Evolutionary conservation across 257 asterid genomes (phyloP).

Genomic region (Solanum sparsipilum): DNA sequence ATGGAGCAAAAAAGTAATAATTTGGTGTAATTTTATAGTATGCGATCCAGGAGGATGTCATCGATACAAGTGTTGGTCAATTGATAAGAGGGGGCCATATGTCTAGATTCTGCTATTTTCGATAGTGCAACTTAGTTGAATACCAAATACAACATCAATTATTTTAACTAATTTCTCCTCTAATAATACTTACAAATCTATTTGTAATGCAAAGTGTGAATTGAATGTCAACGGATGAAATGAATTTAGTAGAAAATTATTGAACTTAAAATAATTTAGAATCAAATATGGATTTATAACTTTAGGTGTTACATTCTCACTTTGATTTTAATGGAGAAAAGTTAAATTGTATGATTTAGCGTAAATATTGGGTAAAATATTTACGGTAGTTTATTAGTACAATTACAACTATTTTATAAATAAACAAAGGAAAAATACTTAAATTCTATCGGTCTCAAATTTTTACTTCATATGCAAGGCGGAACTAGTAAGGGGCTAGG

Average conservation of each 20-base stretch:
- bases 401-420: too few species aligned
- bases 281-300: background rate
- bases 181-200: background rate
- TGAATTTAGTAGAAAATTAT: background rate
- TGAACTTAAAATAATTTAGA: background rate
- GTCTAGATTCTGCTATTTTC: background rate
- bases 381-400: background rate
- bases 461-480: background rate
- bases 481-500: background rate
- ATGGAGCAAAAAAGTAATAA: background rate
- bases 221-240: background rate
- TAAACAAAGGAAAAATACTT: background rate
- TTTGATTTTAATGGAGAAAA: background rate
- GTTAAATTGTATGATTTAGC: background rate
- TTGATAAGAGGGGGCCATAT: background rate
- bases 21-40: background rate
- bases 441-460: too few species aligned
- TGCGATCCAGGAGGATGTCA: background rate
- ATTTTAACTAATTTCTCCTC: background rate
- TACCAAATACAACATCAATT: background rate
- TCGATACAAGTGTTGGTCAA: background rate
- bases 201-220: background rate
- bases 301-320: background rate
- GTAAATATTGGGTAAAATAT: too few species aligned
- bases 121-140: constrained; percentile 13